Evolutionary conservation across 2,329 filamentous ascomycete genomes (phyloP).

Genomic region (Talaromyces pinophilus): DNA sequence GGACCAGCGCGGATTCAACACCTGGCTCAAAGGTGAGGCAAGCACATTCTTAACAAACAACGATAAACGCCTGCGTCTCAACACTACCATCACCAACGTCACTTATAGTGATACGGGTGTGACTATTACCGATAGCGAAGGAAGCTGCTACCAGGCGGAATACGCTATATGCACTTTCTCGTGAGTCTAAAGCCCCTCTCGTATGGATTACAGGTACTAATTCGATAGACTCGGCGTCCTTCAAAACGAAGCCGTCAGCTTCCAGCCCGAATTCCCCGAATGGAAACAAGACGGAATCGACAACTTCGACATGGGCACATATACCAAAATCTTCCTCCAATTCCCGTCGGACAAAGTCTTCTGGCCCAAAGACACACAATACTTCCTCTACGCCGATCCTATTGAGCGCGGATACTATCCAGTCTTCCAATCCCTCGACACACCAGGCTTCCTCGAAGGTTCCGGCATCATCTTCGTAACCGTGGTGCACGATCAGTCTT

Average conservation of each 20-base stretch:
- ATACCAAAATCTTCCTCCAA: conserved; percentile 72
- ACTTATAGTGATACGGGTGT: conserved; percentile 57
- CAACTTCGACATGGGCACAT: conserved; percentile 68
- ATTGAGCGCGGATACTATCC: conserved; percentile 57
- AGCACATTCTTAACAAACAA: conserved; percentile 57
- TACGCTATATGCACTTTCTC: conserved; percentile 70
- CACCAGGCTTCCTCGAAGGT: conserved; percentile 59
- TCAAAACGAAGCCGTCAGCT: conserved; percentile 61
- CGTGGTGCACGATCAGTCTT: conserved; percentile 58
- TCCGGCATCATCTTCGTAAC: conserved; percentile 69
- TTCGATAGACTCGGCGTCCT: conserved; percentile 59
- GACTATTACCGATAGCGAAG: conserved; percentile 55
- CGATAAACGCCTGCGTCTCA: conserved; percentile 61
- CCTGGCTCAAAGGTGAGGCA: conserved; percentile 60
- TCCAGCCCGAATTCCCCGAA: conserved; percentile 59
- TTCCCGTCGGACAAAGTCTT: conserved; percentile 61
- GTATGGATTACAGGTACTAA: neutral
- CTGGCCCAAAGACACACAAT: conserved; percentile 60
- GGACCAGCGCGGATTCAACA: conserved; percentile 63
- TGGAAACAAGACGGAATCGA: conserved; percentile 68
- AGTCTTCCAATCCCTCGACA: conserved; percentile 64
- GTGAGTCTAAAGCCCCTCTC: neutral
- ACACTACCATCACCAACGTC: conserved; percentile 59
- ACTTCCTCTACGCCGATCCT: conserved; percentile 56
- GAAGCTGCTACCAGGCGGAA: conserved; percentile 59